Evolutionary conservation across 805 yeast genomes (phyloP), one percentile per base, ranked within the genome.

Genomic region (Candida saitoana): DNA sequence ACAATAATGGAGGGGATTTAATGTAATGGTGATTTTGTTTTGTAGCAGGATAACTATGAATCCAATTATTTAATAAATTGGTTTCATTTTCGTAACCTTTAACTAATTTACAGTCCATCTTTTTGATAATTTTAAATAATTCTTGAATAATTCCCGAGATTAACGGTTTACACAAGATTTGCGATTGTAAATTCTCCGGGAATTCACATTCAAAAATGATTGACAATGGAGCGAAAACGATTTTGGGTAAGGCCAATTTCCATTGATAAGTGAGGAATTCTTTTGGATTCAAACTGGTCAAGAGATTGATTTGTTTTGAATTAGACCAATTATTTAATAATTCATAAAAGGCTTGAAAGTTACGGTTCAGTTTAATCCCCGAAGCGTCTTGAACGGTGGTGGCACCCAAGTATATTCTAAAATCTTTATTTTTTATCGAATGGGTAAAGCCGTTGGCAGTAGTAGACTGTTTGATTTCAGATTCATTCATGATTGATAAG

Each of bases 161-260:
- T 46, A 90, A 70, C 7, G 96, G 97, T 58, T 87, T 87, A 20
- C 95, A 91, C 46, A 89, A 69, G 36, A 88, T 84, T 59, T 86
- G 87, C 30, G 71, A 65, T 25, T 73, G 66, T 40, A 90, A 69
- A 39, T 73, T 62, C 29, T 63, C 65, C 2, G 95, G 88, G 48
- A 66, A 72, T 3, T 84, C 79, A 44, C 77, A 75, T 61, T 88
- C 96, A 54, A 90, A 80, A 8, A 87, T 55, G 18, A 89, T 73
- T 25, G 87, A 69, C 34, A 89, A 66, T 4, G 96, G 88, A 59
- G 84, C 86, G 56, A 89, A 79, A 17, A 89, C 82, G 33, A 88
- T 77, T 42, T 79, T 74, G 6, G 95, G 87, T 41, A 88, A 72
- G 1, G 95, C 90, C 43, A 86, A 72, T 57, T 83, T 81, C 96